A percentile compares a stretch with the other conserved stretches of the same genome.
Evolutionary conservation across 148 eudicot species (phyloP).

Genomic region (Rheum nobile): DNA sequence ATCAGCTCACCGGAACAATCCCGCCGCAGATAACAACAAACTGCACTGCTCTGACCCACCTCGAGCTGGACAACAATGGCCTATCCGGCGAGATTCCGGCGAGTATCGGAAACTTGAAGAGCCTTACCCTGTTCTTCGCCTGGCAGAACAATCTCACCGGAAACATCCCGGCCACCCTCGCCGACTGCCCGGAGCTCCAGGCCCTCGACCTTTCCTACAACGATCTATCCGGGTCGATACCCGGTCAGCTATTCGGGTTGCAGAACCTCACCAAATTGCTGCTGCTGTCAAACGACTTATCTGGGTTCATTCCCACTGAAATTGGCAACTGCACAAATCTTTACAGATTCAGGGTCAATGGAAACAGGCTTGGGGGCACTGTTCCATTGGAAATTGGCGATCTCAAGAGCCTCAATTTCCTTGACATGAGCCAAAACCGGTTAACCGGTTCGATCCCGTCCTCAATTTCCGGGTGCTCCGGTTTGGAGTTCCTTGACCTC

Average conservation of each 20-base stretch:
- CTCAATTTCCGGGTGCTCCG: conserved; percentile 56
- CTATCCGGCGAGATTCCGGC: conserved; percentile 71
- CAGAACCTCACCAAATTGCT: conserved; percentile 66
- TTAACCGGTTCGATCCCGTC: conserved; percentile 60
- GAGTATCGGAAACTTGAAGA: conserved; percentile 49
- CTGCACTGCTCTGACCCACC: conserved; percentile 57
- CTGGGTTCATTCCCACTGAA: conserved; percentile 79
- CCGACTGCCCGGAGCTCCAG: conserved; percentile 57
- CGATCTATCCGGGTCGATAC: conserved; percentile 54
- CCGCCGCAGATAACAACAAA: conserved; percentile 60
- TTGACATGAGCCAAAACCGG: conserved; percentile 64
- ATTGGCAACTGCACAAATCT: conserved; percentile 73
- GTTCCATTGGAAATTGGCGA: conserved; percentile 82
- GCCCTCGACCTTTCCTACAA: conserved; percentile 93
- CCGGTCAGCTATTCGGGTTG: conserved; percentile 45
- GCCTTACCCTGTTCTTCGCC: conserved; percentile 68
- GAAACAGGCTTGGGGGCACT: conserved; percentile 61
- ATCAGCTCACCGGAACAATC: conserved; percentile 61
- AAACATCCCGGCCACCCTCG: conserved; percentile 49
- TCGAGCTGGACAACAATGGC: conserved; percentile 77
- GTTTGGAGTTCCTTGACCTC: conserved; percentile 76
- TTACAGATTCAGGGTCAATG: conserved; percentile 67
- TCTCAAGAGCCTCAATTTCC: conserved; percentile 55
- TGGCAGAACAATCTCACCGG: conserved; percentile 92
- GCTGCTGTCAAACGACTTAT: conserved; percentile 59